A percentile compares a stretch with the other conserved stretches of the same genome.
phyloP scores from a whole-genome alignment of 352 stramenopile genomes.

The Phytophthora macrochlamydospora region DNA sequence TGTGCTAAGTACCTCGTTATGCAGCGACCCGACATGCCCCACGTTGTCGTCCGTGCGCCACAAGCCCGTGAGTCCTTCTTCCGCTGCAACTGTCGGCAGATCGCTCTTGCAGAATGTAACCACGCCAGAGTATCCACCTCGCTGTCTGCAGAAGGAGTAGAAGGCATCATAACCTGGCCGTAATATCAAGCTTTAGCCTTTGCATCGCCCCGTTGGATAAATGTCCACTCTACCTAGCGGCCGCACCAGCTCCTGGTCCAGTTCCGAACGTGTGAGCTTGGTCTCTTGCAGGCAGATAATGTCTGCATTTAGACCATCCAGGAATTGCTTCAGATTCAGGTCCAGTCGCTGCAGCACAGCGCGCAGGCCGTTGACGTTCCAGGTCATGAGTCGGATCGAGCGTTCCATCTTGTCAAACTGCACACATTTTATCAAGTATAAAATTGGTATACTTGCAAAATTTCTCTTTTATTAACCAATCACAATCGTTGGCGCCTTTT shows the following conservation, averaged over 20 bases:
- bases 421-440: neutral
- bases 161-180: slow-evolving; percentile 76
- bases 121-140: slow-evolving; percentile 81
- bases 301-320: slow-evolving; percentile 65
- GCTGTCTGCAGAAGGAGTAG: slow-evolving; percentile 76
- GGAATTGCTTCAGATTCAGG: slow-evolving; percentile 52
- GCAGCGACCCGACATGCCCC: slow-evolving; percentile 54
- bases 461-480: slow-evolving; percentile 37
- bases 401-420: slow-evolving; percentile 17
- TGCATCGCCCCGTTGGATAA: neutral
- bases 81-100: slow-evolving; percentile 59
- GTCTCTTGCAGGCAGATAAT: slow-evolving; percentile 89
- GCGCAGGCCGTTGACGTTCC: slow-evolving; percentile 88
- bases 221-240: slow-evolving; percentile 41
- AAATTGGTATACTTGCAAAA: neutral
- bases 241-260: slow-evolving; percentile 78
- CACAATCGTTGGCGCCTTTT: slow-evolving; percentile 42
- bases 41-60: slow-evolving; percentile 65
- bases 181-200: slow-evolving; percentile 9
- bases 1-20: slow-evolving; percentile 42
- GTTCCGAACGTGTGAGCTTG: slow-evolving; percentile 83
- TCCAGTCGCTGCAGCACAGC: slow-evolving; percentile 70
- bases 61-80: slow-evolving; percentile 73
- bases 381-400: slow-evolving; percentile 69
- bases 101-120: slow-evolving; percentile 69